A percentile compares a stretch with the other conserved stretches of the same genome.
phyloP scores from a whole-genome alignment of 1,284 basidiomycete genomes.

The Rhizoctonia solani region DNA sequence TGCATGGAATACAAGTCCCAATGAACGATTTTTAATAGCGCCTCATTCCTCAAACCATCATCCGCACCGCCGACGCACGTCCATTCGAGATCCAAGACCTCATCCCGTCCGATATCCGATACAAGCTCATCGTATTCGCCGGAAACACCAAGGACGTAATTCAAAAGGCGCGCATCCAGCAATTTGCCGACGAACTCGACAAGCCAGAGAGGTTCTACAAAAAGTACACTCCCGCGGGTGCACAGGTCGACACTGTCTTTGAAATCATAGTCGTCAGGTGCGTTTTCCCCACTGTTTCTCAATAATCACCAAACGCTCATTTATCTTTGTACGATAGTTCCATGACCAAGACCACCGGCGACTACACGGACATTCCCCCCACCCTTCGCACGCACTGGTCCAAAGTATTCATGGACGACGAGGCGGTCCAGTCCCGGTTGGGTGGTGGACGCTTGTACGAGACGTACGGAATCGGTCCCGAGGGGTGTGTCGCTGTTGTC shows the following conservation, averaged over 20 bases:
- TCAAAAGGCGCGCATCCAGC: slow-evolving; percentile 50
- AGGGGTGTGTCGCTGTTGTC: slow-evolving; percentile 66
- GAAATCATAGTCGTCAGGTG: slow-evolving; percentile 57
- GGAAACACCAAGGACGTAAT: slow-evolving; percentile 55
- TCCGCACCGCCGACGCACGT: slow-evolving; percentile 65
- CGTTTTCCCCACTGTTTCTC: no score
- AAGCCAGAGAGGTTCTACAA: slow-evolving; percentile 49
- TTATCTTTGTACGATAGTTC: slow-evolving; percentile 40
- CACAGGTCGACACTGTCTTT: slow-evolving; percentile 50
- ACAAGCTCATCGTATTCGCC: slow-evolving; percentile 71
- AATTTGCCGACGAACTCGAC: slow-evolving; percentile 53
- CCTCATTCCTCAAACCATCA: slow-evolving; percentile 59
- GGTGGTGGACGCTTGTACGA: slow-evolving; percentile 55
- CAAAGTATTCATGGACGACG: slow-evolving; percentile 60
- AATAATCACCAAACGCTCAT: no score
- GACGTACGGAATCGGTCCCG: slow-evolving; percentile 59
- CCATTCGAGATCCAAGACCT: slow-evolving; percentile 71
- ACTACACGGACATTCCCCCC: slow-evolving; percentile 56
- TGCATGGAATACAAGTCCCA: neutral
- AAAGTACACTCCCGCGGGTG: slow-evolving; percentile 44
- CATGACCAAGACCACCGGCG: slow-evolving; percentile 53
- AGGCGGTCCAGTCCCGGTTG: slow-evolving; percentile 44
- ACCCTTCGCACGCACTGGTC: slow-evolving; percentile 66
- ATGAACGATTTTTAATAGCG: slow-evolving; percentile 46
- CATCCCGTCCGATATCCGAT: slow-evolving; percentile 68